Percentiles rank a stretch among this genome's conserved stretches.
Evolutionary conservation across 768 basidiomycete genomes (phyloP).

Genomic region (Panellus pusillus): DNA sequence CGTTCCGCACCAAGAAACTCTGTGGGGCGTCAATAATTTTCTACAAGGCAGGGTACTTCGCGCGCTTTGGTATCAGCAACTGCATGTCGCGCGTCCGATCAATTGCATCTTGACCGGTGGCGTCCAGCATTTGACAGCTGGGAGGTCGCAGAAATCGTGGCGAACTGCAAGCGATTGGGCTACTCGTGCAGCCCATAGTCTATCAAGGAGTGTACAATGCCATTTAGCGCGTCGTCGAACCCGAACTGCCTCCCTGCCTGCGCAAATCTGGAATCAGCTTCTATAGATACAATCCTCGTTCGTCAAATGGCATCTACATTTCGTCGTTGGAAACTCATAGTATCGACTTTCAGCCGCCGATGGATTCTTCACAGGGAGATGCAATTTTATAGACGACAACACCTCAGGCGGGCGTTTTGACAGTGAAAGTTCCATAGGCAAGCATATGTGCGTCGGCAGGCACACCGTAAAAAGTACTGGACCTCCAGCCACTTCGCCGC

Average conservation of each 20-base stretch:
- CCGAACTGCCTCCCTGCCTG: conserved; percentile 53
- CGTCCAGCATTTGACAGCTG: conserved; percentile 34
- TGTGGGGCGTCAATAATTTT: conserved; percentile 54
- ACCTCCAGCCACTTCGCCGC: conserved; percentile 51
- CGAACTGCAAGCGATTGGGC: conserved; percentile 53
- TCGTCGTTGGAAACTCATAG: too few relatives aligned
- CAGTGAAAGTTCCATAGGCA: conserved; percentile 40
- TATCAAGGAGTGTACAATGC: conserved; percentile 52
- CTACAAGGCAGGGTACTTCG: conserved; percentile 57
- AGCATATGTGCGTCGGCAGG: conserved; percentile 28
- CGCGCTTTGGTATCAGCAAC: conserved; percentile 62
- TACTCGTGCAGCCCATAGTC: conserved; percentile 54
- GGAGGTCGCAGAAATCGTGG: conserved; percentile 67
- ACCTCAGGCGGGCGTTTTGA: conserved; percentile 56
- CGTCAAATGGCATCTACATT: too few relatives aligned
- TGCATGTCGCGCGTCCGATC: conserved; percentile 52
- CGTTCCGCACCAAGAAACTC: conserved; percentile 56
- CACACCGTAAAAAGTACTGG: conserved; percentile 50
- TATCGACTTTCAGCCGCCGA: conserved; percentile 46
- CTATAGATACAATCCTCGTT: conserved; percentile 57
- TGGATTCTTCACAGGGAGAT: conserved; percentile 58
- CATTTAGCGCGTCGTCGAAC: conserved; percentile 39
- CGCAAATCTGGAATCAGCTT: conserved; percentile 58
- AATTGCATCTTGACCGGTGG: neutral
- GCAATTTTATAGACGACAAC: conserved; percentile 37